Percentiles rank a stretch among this genome's conserved stretches.
phyloP scores from a whole-genome alignment of 2,329 filamentous ascomycete species.

The Neofusicoccum ribis region DNA sequence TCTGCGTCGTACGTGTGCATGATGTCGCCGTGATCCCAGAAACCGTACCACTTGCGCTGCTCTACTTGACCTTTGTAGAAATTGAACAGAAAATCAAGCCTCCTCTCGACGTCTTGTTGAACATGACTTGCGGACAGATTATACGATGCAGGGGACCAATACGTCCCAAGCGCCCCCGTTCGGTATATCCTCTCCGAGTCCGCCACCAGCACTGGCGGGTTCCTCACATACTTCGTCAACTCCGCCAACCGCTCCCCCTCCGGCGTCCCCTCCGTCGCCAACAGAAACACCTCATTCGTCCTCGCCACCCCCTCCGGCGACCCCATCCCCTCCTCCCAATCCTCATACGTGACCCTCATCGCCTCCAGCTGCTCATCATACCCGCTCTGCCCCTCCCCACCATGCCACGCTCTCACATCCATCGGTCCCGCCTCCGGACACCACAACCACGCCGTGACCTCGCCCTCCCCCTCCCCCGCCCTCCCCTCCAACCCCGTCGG shows the following conservation, averaged over 20 bases:
- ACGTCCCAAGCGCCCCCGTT: slow-evolving; percentile 54
- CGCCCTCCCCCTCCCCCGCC: slow-evolving; percentile 51
- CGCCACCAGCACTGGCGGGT: slow-evolving; percentile 55
- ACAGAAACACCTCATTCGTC: slow-evolving; percentile 59
- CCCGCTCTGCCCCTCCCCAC: slow-evolving; percentile 56
- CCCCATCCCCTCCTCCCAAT: slow-evolving; percentile 57
- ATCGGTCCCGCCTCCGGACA: slow-evolving; percentile 57
- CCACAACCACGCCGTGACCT: slow-evolving; percentile 62
- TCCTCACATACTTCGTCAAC: slow-evolving; percentile 49
- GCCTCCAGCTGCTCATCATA: slow-evolving; percentile 61
- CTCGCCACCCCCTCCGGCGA: slow-evolving; percentile 60
- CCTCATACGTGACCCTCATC: slow-evolving; percentile 64
- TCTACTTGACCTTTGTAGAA: slow-evolving; percentile 60
- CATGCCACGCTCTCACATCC: slow-evolving; percentile 60
- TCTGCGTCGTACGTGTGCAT: slow-evolving; percentile 63
- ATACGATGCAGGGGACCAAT: neutral
- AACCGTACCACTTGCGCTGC: slow-evolving; percentile 63
- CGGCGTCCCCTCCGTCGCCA: slow-evolving; percentile 56
- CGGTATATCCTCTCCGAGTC: slow-evolving; percentile 51
- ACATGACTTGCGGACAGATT: neutral
- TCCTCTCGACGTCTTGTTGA: slow-evolving; percentile 19
- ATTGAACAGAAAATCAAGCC: slow-evolving; percentile 57
- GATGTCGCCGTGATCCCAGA: slow-evolving; percentile 63
- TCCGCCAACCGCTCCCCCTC: slow-evolving; percentile 47
- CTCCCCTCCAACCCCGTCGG: slow-evolving; percentile 59